Conservation (phyloP, 805 yeast genomes). For the Barnettozyma siamensis region DNA sequence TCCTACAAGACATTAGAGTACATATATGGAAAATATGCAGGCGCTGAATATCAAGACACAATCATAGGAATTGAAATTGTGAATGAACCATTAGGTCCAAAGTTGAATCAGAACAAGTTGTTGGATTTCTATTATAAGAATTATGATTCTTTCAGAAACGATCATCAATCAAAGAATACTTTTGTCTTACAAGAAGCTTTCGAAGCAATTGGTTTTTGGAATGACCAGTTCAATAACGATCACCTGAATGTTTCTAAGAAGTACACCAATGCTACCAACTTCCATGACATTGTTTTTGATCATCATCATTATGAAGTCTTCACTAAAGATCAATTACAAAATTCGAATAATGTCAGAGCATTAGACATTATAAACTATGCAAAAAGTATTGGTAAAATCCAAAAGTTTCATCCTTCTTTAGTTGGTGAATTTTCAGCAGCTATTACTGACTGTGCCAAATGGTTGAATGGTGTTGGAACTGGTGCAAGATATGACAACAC, state of each 20-base stretch:
- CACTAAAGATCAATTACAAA: conserved; percentile 52
- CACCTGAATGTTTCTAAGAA: conserved; percentile 23
- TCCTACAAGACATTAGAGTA: conserved; percentile 45
- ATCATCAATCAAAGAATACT: conserved; percentile 26
- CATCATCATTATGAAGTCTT: conserved; percentile 93
- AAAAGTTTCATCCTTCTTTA: conserved; percentile 43
- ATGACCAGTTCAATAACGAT: conserved; percentile 34
- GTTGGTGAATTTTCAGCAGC: conserved; percentile 90
- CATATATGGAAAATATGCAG: conserved; percentile 50
- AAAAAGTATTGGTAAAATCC: conserved; percentile 21
- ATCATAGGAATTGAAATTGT: conserved; percentile 64
- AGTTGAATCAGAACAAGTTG: conserved; percentile 35
- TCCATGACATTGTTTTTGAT: conserved; percentile 65
- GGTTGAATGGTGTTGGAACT: conserved; percentile 83
- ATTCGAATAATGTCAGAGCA: conserved; percentile 29
- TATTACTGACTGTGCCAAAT: conserved; percentile 80
- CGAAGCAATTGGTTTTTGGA: conserved; percentile 49
- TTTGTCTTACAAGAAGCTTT: conserved; percentile 67
- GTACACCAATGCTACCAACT: conserved; percentile 20
- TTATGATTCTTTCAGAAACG: conserved; percentile 24
- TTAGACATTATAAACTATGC: conserved; percentile 30
- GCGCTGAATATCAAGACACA: conserved; percentile 43
- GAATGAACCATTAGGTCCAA: conserved; percentile 65
- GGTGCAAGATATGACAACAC: conserved; percentile 79
- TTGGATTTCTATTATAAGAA: conserved; percentile 29